A percentile compares a stretch with the other conserved stretches of the same genome.
phyloP scores from a whole-genome alignment of 2,329 filamentous ascomycete genomes.

The Metarhizium robertsii region DNA sequence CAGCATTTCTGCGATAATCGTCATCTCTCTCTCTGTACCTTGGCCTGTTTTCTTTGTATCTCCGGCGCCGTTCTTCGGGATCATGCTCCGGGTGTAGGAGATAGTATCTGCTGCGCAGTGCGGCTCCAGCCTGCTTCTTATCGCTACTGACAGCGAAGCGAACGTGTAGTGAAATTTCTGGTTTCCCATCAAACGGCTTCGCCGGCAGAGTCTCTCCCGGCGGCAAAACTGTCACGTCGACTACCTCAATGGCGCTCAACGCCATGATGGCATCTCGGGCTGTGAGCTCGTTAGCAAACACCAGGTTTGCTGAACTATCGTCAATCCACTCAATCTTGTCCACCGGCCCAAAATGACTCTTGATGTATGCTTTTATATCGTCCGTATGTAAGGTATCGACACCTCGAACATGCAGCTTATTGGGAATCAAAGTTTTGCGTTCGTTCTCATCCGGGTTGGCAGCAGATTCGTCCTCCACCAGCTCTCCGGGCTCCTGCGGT shows the following conservation, averaged over 20 bases:
- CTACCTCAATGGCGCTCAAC: constrained; percentile 41
- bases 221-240: constrained; percentile 46
- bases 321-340: constrained; percentile 86
- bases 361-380: constrained; percentile 68
- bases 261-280: constrained; percentile 47
- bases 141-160: constrained; percentile 68
- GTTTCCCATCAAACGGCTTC: constrained; percentile 57
- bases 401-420: constrained; percentile 76
- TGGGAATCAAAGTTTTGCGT: constrained; percentile 20
- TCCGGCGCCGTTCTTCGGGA: constrained; percentile 60
- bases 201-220: constrained; percentile 57
- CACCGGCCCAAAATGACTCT: constrained; percentile 53
- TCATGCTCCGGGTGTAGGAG: constrained; percentile 85
- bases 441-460: constrained; percentile 11
- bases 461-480: constrained; percentile 24
- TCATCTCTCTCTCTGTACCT: constrained; percentile 53
- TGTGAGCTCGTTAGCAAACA: constrained; percentile 52
- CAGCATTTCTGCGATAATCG: constrained; percentile 19
- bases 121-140: constrained; percentile 69
- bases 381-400: constrained; percentile 73
- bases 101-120: constrained; percentile 81
- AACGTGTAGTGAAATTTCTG: constrained; percentile 60
- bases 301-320: constrained; percentile 78
- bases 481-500: constrained; percentile 28
- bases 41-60: constrained; percentile 45